Conservation (phyloP, 2,329 filamentous ascomycete genomes). For the Penicillium sp. region DNA sequence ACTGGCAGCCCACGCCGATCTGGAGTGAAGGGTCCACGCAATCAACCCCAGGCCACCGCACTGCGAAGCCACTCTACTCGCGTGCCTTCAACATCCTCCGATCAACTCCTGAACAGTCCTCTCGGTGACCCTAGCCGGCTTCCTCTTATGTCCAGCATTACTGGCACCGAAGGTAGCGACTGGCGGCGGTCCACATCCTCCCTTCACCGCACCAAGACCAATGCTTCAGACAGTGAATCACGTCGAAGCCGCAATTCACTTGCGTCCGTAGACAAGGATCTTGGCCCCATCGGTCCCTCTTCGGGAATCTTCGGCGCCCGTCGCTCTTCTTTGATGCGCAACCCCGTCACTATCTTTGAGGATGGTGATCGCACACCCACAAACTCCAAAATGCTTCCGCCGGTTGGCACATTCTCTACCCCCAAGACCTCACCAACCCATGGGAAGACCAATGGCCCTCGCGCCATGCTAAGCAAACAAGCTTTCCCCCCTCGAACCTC, state of each 20-base stretch:
- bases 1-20: slow-evolving; percentile 35
- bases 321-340: slow-evolving; percentile 21
- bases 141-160: slow-evolving; percentile 18
- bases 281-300: slow-evolving; percentile 9
- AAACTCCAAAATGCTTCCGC: slow-evolving; percentile 5
- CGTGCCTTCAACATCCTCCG: slow-evolving; percentile 8
- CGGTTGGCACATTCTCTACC: slow-evolving; percentile 14
- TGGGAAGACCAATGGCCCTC: slow-evolving; percentile 16
- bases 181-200: slow-evolving; percentile 32
- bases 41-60: slow-evolving; percentile 25
- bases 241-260: slow-evolving; percentile 14
- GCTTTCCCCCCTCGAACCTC: slow-evolving; percentile 18
- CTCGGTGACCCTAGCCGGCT: slow-evolving; percentile 13
- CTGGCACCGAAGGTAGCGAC: slow-evolving; percentile 25
- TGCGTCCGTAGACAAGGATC: slow-evolving; percentile 2
- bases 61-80: slow-evolving; percentile 23
- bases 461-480: slow-evolving; percentile 14
- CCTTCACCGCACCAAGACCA: slow-evolving; percentile 27
- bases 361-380: slow-evolving; percentile 29
- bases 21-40: slow-evolving; percentile 36
- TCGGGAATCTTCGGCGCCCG: slow-evolving; percentile 12
- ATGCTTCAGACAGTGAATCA: slow-evolving; percentile 16
- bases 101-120: background rate
- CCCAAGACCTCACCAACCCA: slow-evolving; percentile 15
- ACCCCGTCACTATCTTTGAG: slow-evolving; percentile 43